Evolutionary conservation across 2,329 filamentous ascomycete genomes (phyloP), one percentile per base, ranked within the genome.

Genomic region (Paracoccidioides lutzii): DNA sequence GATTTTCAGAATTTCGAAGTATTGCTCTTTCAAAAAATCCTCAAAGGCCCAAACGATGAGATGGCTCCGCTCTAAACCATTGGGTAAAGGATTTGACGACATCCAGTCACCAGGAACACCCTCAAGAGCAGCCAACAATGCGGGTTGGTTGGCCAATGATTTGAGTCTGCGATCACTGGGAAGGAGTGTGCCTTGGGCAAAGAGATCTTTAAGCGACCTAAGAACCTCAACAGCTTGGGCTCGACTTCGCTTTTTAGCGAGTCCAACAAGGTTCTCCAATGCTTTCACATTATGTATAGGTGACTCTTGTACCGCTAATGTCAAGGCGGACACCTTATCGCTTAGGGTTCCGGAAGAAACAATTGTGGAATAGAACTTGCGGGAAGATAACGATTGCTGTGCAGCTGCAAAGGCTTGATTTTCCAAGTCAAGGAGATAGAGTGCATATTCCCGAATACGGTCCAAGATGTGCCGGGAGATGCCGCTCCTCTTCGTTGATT

Each of bases 341-440:
- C 90, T 94, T 63, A 97, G 81, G 8, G 94, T 98, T 76, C 93
- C 93, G 1, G 90, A 94, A 8, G 89, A 78, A 88, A 97, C 96
- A 69, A 98, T 96, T 15, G 90, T 95, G 1, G 90, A 88, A 77
- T 97, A 84, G 76, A 98, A 98, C 69, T 90, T 95, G 71, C 94
- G 87, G 43, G 88, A 89, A 52, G 88, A 82, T 5, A 87, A 82
- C 55, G 87, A 75, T 62, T 88, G 78, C 61, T 88, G 80, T 43
- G 79, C 84, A 32, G 82, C 81, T 55, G 79, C 78, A 72, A 96
- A 98, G 49, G 81, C 76, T 43, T 81, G 78, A 59, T 86, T 86
- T 67, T 98, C 93, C 32, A 82, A 77, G 54, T 94, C 84, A 22
- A 97, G 75, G 5, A 97, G 76, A 8, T 79, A 76, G 59, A 82